phyloP scores from a whole-genome alignment of 2,329 filamentous ascomycete species.

The Septoria petroselini region DNA sequence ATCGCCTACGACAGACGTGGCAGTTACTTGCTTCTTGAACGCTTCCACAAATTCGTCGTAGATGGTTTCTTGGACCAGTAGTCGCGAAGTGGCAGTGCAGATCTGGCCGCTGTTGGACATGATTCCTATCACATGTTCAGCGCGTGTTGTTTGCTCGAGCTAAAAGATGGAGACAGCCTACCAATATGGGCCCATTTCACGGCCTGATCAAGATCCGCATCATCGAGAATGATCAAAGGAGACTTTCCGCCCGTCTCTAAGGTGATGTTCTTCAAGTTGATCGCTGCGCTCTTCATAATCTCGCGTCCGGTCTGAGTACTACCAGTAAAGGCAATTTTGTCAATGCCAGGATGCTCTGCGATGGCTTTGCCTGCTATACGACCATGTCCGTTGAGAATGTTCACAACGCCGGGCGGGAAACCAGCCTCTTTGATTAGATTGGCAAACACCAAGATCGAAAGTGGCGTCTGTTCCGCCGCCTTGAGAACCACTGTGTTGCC shows the following conservation, averaged over 20 bases:
- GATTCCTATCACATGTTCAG: slow-evolving; percentile 39
- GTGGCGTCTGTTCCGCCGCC: slow-evolving; percentile 57
- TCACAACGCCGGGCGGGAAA: slow-evolving; percentile 45
- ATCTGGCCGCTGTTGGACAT: slow-evolving; percentile 57
- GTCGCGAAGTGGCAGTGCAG: slow-evolving; percentile 57
- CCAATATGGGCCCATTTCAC: slow-evolving; percentile 35
- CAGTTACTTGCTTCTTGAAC: slow-evolving; percentile 34
- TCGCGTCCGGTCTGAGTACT: slow-evolving; percentile 26
- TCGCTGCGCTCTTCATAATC: slow-evolving; percentile 28
- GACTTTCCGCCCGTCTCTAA: slow-evolving; percentile 35
- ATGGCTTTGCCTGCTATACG: slow-evolving; percentile 32
- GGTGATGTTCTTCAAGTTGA: slow-evolving; percentile 33
- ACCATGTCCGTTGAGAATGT: slow-evolving; percentile 37
- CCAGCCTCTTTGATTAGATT: slow-evolving; percentile 41
- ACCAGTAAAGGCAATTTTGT: slow-evolving; percentile 32
- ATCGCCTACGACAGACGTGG: slow-evolving; percentile 26
- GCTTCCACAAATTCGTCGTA: slow-evolving; percentile 45
- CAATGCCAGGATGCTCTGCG: slow-evolving; percentile 36
- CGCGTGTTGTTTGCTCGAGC: no score
- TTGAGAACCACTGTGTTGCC: slow-evolving; percentile 59
- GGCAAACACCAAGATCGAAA: slow-evolving; percentile 53
- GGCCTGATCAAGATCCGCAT: slow-evolving; percentile 31
- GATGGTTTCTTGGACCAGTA: slow-evolving; percentile 54
- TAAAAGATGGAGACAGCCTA: no score
- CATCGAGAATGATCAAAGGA: slow-evolving; percentile 30